A percentile compares a stretch with the other conserved stretches of the same genome.
Conservation (phyloP, 2,329 filamentous ascomycete species). For the Aspergillus glaucus region DNA sequence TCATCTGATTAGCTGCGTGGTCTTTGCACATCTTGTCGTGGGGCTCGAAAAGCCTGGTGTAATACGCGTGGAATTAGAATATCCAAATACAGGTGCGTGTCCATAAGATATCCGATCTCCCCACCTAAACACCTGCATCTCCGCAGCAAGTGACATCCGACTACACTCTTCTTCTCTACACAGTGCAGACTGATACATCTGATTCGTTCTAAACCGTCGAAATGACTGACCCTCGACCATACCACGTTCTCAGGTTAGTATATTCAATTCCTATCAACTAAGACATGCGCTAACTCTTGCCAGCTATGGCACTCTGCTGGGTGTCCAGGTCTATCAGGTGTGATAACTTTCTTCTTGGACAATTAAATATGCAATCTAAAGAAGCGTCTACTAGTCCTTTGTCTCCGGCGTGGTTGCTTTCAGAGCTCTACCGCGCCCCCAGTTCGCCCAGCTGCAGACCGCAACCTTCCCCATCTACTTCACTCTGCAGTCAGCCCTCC, state of each 20-base stretch:
- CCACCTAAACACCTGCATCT: background rate
- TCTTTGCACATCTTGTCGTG: slow-evolving; percentile 1
- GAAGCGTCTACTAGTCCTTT: slow-evolving; percentile 57
- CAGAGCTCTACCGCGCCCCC: slow-evolving; percentile 66
- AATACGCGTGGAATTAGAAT: slow-evolving; percentile 9
- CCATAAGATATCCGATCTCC: background rate
- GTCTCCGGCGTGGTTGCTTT: slow-evolving; percentile 67
- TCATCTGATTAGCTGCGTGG: slow-evolving; percentile 16
- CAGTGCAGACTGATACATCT: background rate
- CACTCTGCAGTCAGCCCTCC: slow-evolving; percentile 68
- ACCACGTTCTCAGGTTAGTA: slow-evolving; percentile 26
- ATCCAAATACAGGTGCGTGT: background rate
- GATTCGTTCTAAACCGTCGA: slow-evolving; percentile 3
- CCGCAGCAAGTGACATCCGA: slow-evolving; percentile 1
- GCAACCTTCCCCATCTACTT: slow-evolving; percentile 81
- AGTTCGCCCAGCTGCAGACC: slow-evolving; percentile 75
- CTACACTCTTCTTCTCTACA: background rate
- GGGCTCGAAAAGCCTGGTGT: background rate
- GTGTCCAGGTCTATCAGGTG: slow-evolving; percentile 80
- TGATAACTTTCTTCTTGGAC: slow-evolving; percentile 8
- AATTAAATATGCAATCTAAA: background rate
- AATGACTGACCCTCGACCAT: slow-evolving; percentile 30
- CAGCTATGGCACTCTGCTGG: slow-evolving; percentile 83
- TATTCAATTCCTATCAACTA: background rate
- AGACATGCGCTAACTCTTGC: background rate